phyloP scores from a whole-genome alignment of 441 rosid genomes.

The Erodium moschatum region DNA sequence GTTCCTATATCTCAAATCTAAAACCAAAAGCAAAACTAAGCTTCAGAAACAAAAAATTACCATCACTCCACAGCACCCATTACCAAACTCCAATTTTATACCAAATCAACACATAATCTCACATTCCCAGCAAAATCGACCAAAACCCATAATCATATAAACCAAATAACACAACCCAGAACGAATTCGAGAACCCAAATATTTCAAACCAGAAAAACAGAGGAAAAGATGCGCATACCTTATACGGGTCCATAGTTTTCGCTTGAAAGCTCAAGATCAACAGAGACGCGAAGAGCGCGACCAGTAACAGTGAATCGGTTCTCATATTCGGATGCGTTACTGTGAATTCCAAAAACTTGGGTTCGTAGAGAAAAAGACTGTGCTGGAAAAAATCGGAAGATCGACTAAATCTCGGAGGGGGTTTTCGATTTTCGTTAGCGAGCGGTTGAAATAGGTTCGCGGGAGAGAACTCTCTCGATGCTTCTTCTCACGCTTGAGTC shows the following conservation, averaged over 20 bases:
- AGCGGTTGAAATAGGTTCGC: slow-evolving; percentile 26
- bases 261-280: slow-evolving; percentile 32
- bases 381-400: background rate
- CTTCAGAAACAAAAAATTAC: background rate
- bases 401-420: background rate
- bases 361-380: background rate
- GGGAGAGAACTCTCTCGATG: slow-evolving; percentile 31
- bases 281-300: slow-evolving; percentile 29
- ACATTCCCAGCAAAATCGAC: background rate
- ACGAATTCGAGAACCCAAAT: background rate
- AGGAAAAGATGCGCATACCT: slow-evolving; percentile 33
- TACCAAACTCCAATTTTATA: background rate
- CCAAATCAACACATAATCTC: background rate
- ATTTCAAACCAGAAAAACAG: background rate
- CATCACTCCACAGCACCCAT: background rate
- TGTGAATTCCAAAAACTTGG: background rate
- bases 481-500: slow-evolving; percentile 28
- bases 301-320: slow-evolving; percentile 14
- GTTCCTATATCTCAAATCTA: background rate
- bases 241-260: slow-evolving; percentile 61
- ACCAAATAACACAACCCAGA: background rate
- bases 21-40: background rate
- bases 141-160: background rate
- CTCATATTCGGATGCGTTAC: slow-evolving; percentile 23
- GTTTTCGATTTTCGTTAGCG: no score